Evolutionary conservation across 225 moss, liverwort and hornwort species (phyloP).

Genomic region (Thuidium tamariscinum): DNA sequence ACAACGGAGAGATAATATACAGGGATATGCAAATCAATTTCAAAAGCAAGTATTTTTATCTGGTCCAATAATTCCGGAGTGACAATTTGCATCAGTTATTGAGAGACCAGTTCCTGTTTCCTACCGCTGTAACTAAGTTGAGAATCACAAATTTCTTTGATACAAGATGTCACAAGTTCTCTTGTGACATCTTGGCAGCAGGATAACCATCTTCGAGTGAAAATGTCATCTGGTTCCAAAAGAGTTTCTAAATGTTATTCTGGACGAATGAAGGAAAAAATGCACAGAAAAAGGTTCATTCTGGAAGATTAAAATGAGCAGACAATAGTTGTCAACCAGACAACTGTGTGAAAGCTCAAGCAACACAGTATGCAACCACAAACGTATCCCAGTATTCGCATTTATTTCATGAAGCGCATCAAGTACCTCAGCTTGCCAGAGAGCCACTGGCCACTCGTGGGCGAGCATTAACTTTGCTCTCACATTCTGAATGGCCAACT

Average conservation of each 20-base stretch:
- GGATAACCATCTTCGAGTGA: not conserved
- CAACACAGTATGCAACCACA: not conserved
- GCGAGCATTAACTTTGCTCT: not conserved
- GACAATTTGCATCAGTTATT: not conserved
- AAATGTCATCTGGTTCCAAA: not conserved
- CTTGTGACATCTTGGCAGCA: not conserved
- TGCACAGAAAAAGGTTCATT: not conserved
- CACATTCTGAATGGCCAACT: not conserved
- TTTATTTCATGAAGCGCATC: conserved; percentile 16
- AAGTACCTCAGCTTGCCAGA: not conserved
- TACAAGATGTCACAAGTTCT: not conserved
- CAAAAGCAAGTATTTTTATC: not conserved
- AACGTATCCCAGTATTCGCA: not conserved
- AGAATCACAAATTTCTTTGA: not conserved
- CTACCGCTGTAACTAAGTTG: not conserved
- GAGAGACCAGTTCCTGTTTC: not conserved
- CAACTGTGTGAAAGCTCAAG: not conserved
- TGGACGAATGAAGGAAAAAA: not conserved
- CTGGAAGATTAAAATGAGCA: not conserved
- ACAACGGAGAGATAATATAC: not conserved
- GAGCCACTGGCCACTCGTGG: not conserved
- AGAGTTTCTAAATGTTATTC: not conserved
- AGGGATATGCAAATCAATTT: not conserved
- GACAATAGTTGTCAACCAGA: not conserved
- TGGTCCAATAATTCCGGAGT: not conserved